A percentile compares a stretch with the other conserved stretches of the same genome.
Conservation (phyloP, 2,329 filamentous ascomycete genomes). For the Fusarium vanettenii region DNA sequence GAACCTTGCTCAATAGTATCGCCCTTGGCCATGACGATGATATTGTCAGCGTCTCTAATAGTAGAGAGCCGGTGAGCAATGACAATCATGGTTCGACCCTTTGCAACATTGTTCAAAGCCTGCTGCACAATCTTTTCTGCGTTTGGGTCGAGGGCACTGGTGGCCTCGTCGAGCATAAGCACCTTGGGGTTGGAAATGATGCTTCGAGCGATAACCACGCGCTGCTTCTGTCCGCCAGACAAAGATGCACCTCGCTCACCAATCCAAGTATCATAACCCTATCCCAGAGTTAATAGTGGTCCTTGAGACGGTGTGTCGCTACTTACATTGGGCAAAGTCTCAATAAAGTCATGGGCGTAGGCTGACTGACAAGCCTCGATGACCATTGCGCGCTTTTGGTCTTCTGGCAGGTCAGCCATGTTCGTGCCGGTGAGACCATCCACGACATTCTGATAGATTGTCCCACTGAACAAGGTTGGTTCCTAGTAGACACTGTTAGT, state of each 20-base stretch:
- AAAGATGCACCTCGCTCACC: constrained; percentile 74
- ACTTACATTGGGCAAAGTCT: constrained; percentile 54
- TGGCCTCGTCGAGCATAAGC: constrained; percentile 76
- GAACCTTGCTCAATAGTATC: constrained; percentile 70
- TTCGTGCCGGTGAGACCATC: constrained; percentile 57
- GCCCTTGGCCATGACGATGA: constrained; percentile 72
- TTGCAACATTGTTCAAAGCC: constrained; percentile 65
- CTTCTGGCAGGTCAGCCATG: constrained; percentile 51
- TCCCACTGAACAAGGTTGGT: constrained; percentile 64
- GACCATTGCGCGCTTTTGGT: constrained; percentile 58
- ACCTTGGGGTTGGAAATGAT: constrained; percentile 73
- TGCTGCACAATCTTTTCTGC: constrained; percentile 65
- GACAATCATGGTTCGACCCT: constrained; percentile 71
- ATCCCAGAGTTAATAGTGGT: not conserved
- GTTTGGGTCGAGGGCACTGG: constrained; percentile 64
- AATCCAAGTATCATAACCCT: constrained; percentile 70
- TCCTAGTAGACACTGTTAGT: constrained; percentile 52
- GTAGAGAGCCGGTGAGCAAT: constrained; percentile 73
- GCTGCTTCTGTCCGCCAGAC: constrained; percentile 75
- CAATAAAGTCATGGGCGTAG: constrained; percentile 65
- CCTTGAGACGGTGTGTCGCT: constrained; percentile 27
- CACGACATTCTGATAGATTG: constrained; percentile 64
- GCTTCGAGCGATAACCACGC: constrained; percentile 73
- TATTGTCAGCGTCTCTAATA: constrained; percentile 71
- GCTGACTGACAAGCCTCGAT: constrained; percentile 61